Evolutionary conservation across 495 filamentous ascomycete species (phyloP).

Genomic region (Penicillium bovifimosum): DNA sequence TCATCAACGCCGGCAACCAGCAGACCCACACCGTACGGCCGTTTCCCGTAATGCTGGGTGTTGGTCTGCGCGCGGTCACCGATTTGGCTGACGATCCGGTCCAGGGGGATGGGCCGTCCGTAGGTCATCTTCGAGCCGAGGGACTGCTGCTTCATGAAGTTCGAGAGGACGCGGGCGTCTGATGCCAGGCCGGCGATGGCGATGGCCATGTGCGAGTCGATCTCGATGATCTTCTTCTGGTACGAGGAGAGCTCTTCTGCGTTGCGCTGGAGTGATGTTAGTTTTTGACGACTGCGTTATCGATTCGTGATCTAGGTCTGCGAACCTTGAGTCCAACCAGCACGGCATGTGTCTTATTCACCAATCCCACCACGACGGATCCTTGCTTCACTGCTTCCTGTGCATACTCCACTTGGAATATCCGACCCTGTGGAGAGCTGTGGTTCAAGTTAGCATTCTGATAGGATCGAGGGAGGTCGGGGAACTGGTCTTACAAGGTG

Average conservation of each 20-base stretch:
- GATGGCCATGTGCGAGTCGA: conserved; percentile 93
- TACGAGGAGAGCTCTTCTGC: conserved; percentile 99
- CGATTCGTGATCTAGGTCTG: not conserved
- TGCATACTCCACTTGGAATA: conserved; percentile 99
- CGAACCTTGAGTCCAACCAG: conserved; percentile 93
- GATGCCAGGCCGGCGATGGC: conserved; percentile 96
- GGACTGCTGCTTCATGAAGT: conserved; percentile 99
- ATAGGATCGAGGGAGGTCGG: conserved; percentile 25
- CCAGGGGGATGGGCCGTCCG: conserved; percentile 83
- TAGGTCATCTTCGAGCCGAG: conserved; percentile 93
- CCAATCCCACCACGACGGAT: conserved; percentile 92
- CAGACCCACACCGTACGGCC: conserved; percentile 93
- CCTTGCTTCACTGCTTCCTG: conserved; percentile 98
- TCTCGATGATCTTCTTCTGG: conserved; percentile 97
- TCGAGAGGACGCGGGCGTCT: conserved; percentile 97
- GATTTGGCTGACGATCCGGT: conserved; percentile 82
- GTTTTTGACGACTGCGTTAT: not conserved
- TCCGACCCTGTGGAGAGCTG: conserved; percentile 97
- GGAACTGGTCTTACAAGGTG: conserved; percentile 72
- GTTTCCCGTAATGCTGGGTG: conserved; percentile 95
- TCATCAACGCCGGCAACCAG: conserved; percentile 92
- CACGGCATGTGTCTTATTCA: conserved; percentile 96
- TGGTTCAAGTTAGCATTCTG: conserved; percentile 16
- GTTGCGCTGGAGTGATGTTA: conserved; percentile 63
- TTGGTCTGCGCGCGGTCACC: conserved; percentile 95